phyloP scores from a whole-genome alignment of 225 moss, liverwort and hornwort species.

The Anthoceros angustus region DNA sequence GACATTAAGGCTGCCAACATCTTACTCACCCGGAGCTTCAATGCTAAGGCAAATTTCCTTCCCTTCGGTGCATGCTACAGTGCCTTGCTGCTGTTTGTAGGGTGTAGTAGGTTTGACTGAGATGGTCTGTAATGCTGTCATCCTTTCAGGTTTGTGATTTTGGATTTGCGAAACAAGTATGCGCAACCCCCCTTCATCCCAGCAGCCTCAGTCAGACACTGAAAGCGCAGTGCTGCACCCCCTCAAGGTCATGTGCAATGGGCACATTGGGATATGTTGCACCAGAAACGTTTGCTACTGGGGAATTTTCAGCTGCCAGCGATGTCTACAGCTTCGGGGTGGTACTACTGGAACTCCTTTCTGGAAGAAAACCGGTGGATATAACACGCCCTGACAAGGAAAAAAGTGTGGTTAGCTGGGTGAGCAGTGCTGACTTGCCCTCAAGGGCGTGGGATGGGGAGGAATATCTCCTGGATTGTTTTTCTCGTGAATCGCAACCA shows the following conservation, averaged over 20 bases:
- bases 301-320: conserved; percentile 29
- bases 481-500: too few species aligned
- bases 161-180: conserved; percentile 2
- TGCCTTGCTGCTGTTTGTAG: background rate
- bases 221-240: conserved; percentile 17
- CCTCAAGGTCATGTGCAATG: conserved; percentile 28
- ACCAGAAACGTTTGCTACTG: conserved; percentile 36
- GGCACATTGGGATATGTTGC: conserved; percentile 32
- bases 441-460: background rate
- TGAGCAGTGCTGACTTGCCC: background rate
- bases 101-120: background rate
- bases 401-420: background rate
- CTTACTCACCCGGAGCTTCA: conserved; percentile 9
- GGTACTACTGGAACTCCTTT: conserved; percentile 30
- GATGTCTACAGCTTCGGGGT: conserved; percentile 40
- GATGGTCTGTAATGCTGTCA: background rate
- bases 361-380: conserved; percentile 11
- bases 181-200: background rate
- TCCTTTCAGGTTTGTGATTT: conserved; percentile 1
- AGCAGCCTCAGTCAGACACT: background rate
- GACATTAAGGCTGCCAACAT: conserved; percentile 41
- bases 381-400: conserved; percentile 1
- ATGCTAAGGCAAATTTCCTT: background rate
- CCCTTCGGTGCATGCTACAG: background rate
- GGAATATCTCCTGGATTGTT: background rate